Conservation (phyloP, 345 rosid genomes). For the Corchorus olitorius region DNA sequence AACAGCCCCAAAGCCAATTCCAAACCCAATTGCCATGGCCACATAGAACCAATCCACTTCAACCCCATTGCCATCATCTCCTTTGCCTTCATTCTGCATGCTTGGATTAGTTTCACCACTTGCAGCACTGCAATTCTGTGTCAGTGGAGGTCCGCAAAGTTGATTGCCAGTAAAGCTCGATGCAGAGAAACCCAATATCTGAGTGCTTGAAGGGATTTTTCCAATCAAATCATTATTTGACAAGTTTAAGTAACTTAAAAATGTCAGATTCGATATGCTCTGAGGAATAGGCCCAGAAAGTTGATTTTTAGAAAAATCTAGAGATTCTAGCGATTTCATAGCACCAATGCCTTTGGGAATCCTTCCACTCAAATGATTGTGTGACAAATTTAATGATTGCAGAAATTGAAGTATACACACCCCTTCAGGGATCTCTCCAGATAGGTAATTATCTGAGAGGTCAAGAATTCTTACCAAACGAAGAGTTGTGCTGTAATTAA, state of each 20-base stretch:
- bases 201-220: too few relatives aligned
- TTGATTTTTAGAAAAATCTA: constrained; percentile 8
- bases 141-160: not conserved
- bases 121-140: not conserved
- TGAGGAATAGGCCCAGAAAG: constrained; percentile 19
- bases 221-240: not conserved
- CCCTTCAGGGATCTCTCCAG: constrained; percentile 10
- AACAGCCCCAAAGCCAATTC: not conserved
- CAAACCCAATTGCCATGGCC: not conserved
- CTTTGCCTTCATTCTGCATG: not conserved
- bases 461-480: constrained; percentile 16
- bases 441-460: constrained; percentile 6
- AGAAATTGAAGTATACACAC: constrained; percentile 12
- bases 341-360: constrained; percentile 16
- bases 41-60: not conserved
- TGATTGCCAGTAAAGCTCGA: not conserved
- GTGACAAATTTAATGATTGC: not conserved
- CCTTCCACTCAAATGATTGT: not conserved
- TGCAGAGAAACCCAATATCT: not conserved
- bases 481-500: constrained; percentile 9
- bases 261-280: not conserved
- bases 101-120: not conserved
- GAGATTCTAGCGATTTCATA: constrained; percentile 5
- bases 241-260: not conserved
- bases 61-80: too few relatives aligned